These are phyloP conservation scores for Arachnopeziza araneosa DNA, from an alignment of 2,329 filamentous ascomycete genomes.

Conservation along the genomic window DNA sequence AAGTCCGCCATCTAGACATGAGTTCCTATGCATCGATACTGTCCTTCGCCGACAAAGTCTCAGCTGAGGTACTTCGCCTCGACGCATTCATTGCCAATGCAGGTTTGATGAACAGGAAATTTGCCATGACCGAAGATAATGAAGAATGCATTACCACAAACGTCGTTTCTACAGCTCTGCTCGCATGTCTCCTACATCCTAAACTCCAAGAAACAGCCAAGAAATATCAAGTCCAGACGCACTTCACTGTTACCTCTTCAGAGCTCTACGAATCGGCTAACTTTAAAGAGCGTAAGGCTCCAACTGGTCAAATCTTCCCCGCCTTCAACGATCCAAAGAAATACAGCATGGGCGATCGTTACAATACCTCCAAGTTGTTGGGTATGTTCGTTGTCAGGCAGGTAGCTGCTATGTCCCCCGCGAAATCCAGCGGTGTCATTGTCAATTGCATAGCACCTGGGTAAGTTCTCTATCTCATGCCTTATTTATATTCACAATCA, in stretches of 20 bases:
- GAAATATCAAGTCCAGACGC: slow-evolving; percentile 4
- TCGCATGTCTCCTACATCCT: slow-evolving; percentile 5
- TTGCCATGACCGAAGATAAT: slow-evolving; percentile 10
- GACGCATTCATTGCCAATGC: slow-evolving; percentile 15
- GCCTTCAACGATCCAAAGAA: slow-evolving; percentile 7
- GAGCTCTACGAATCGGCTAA: slow-evolving; percentile 11
- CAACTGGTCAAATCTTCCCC: slow-evolving; percentile 9
- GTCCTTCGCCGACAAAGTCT: slow-evolving; percentile 19
- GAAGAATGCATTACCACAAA: slow-evolving; percentile 11
- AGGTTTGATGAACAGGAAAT: slow-evolving; percentile 3
- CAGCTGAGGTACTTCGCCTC: slow-evolving; percentile 6
- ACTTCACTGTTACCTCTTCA: slow-evolving; percentile 9
- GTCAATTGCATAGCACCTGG: slow-evolving; percentile 8
- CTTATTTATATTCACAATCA: not conserved
- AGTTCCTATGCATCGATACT: slow-evolving; percentile 6
- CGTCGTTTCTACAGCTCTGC: slow-evolving; percentile 5
- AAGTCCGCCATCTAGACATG: slow-evolving; percentile 18
- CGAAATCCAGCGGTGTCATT: slow-evolving; percentile 1
- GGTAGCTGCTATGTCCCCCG: slow-evolving; percentile 4
- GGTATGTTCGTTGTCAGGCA: slow-evolving; percentile 6
- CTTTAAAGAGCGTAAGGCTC: slow-evolving; percentile 11
- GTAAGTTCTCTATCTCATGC: not conserved
- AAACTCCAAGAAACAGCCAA: slow-evolving; percentile 8
- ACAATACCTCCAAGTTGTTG: slow-evolving; percentile 10
- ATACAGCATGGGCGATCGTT: slow-evolving; percentile 5